Conservation (phyloP, 768 basidiomycete genomes). For the Pleurotus tuoliensis region DNA sequence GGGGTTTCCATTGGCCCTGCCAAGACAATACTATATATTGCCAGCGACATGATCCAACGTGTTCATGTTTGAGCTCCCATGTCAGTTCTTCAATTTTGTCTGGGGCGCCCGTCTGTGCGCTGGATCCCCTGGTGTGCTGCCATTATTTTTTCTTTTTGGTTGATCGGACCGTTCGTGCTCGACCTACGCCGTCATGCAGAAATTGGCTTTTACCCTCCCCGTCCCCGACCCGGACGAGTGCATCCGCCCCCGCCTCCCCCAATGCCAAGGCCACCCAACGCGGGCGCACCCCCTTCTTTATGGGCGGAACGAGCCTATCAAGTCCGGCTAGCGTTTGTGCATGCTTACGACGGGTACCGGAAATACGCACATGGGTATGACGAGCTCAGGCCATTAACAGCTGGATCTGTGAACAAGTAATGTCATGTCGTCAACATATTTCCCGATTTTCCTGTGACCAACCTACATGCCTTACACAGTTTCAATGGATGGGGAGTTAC, state of each 20-base stretch:
- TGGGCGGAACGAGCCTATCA: constrained; percentile 53
- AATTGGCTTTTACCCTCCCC: not conserved
- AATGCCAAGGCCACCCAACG: not conserved
- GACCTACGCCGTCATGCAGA: not conserved
- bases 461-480: constrained; percentile 25
- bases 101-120: constrained; percentile 1
- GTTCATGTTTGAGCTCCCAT: not conserved
- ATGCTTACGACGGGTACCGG: constrained; percentile 68
- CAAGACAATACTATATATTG: too few species aligned
- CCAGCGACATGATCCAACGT: too few species aligned
- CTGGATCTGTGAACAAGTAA: constrained; percentile 41
- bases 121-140: not conserved
- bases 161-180: not conserved
- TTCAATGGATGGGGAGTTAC: constrained; percentile 77
- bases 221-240: not conserved
- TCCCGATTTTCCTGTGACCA: not conserved
- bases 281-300: constrained; percentile 20
- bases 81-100: not conserved
- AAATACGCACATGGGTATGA: constrained; percentile 60
- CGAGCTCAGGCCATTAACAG: constrained; percentile 53
- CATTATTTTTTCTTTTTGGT: not conserved
- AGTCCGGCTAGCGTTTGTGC: constrained; percentile 60
- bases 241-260: constrained; percentile 1
- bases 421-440: constrained; percentile 14
- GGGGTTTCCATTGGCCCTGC: too few species aligned